Percentiles rank a stretch among this genome's conserved stretches.
These are phyloP conservation scores for Afroboletus lepidellus DNA, from an alignment of 1,284 basidiomycete species.

Conservation along the genomic window DNA sequence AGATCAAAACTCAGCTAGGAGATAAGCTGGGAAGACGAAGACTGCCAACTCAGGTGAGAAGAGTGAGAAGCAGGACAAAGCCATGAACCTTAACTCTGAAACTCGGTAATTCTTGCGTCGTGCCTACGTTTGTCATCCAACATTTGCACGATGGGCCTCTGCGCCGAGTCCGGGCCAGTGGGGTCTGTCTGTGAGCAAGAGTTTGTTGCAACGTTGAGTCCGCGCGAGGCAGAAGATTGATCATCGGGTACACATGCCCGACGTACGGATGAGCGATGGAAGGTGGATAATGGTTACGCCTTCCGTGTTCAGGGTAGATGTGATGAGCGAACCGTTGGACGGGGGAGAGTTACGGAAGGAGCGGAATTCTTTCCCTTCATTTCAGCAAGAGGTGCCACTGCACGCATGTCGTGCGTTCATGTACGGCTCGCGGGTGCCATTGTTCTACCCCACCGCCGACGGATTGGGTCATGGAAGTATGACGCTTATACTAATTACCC, in stretches of 20 bases:
- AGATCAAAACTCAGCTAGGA: constrained; percentile 17
- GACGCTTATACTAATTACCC: neutral
- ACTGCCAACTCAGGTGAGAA: neutral
- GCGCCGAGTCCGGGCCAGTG: constrained; percentile 5
- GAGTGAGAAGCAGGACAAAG: constrained; percentile 16
- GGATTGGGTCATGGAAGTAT: neutral
- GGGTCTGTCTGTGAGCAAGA: constrained; percentile 14
- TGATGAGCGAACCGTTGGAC: constrained; percentile 15
- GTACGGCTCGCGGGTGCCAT: constrained; percentile 5
- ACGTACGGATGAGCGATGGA: constrained; percentile 12
- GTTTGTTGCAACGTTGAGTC: constrained; percentile 27
- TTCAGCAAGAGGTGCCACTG: constrained; percentile 4
- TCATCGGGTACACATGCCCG: constrained; percentile 22
- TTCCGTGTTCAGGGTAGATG: constrained; percentile 21
- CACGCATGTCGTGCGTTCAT: constrained; percentile 1
- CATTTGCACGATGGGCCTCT: neutral
- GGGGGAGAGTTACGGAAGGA: constrained; percentile 10
- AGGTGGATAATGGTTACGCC: constrained; percentile 5
- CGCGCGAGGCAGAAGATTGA: constrained; percentile 29
- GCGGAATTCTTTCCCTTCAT: constrained; percentile 24
- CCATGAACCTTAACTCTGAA: constrained; percentile 20
- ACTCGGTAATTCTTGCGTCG: constrained; percentile 1
- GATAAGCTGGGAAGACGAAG: constrained; percentile 29
- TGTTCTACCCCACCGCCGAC: neutral
- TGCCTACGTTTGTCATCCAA: neutral